Percentiles rank a stretch among this genome's conserved stretches.
Evolutionary conservation across 352 stramenopile genomes (phyloP).

Genomic region (Phytophthora meadii): DNA sequence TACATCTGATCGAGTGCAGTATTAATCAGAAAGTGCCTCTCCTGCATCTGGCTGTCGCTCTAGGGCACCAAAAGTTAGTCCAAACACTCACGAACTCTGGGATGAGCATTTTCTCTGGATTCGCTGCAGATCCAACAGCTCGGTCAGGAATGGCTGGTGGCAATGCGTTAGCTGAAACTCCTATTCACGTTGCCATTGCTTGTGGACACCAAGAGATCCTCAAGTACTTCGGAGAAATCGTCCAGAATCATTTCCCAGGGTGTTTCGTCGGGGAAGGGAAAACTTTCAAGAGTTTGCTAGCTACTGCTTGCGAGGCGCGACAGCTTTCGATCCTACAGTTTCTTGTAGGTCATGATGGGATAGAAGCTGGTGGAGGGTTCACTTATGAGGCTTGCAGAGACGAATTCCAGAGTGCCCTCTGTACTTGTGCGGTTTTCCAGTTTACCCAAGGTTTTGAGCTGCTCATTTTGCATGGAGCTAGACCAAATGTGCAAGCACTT

Average conservation of each 20-base stretch:
- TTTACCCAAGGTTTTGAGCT: constrained; percentile 54
- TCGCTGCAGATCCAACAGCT: background rate
- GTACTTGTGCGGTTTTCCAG: constrained; percentile 38
- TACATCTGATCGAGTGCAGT: constrained; percentile 51
- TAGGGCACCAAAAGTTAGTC: constrained; percentile 47
- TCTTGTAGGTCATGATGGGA: constrained; percentile 40
- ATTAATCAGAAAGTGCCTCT: constrained; percentile 51
- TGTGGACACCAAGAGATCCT: constrained; percentile 57
- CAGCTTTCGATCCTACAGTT: constrained; percentile 47
- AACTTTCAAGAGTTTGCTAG: constrained; percentile 51
- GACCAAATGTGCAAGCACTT: constrained; percentile 45
- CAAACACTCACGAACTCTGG: constrained; percentile 49
- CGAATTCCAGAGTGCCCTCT: constrained; percentile 54
- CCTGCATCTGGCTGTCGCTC: constrained; percentile 44
- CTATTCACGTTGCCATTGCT: constrained; percentile 60
- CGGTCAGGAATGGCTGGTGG: constrained; percentile 4
- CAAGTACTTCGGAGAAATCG: constrained; percentile 44
- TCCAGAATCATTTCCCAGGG: constrained; percentile 52
- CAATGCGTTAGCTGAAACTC: constrained; percentile 37
- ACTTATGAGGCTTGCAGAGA: constrained; percentile 38
- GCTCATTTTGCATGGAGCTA: constrained; percentile 40
- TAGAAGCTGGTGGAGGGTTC: constrained; percentile 45
- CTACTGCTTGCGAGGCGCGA: constrained; percentile 44
- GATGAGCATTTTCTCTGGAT: constrained; percentile 47
- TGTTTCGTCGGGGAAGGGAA: constrained; percentile 54